A percentile compares a stretch with the other conserved stretches of the same genome.
These are phyloP conservation scores for Lasiosphaeris hirsuta DNA, from an alignment of 495 filamentous ascomycete species.

Conservation along the genomic window DNA sequence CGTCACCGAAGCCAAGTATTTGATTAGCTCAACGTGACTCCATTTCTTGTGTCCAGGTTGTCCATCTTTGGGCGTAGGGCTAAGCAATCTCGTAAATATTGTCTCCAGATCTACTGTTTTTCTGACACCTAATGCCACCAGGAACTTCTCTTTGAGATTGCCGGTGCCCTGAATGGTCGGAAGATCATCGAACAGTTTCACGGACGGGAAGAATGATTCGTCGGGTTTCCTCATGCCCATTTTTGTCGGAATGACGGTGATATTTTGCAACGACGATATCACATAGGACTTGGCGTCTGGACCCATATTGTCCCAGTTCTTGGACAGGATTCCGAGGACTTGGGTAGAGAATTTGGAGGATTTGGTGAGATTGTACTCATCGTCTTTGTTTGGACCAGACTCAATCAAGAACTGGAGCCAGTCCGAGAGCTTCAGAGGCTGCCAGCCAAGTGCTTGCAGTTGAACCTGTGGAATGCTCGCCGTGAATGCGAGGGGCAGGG, in stretches of 20 bases:
- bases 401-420: constrained; percentile 80
- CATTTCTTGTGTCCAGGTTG: constrained; percentile 58
- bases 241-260: constrained; percentile 85
- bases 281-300: constrained; percentile 62
- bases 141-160: constrained; percentile 83
- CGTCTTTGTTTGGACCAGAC: constrained; percentile 42
- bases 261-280: constrained; percentile 55
- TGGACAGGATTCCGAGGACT: constrained; percentile 78
- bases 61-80: constrained; percentile 37
- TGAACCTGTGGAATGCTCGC: constrained; percentile 51
- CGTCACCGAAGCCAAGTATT: constrained; percentile 83
- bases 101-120: constrained; percentile 89
- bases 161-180: constrained; percentile 72
- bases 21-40: constrained; percentile 92
- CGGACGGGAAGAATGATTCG: constrained; percentile 89
- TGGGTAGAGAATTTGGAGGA: constrained; percentile 72
- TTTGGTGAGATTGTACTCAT: constrained; percentile 56
- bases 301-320: constrained; percentile 77
- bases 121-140: constrained; percentile 75
- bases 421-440: constrained; percentile 71
- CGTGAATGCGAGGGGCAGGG: constrained; percentile 78
- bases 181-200: constrained; percentile 91
- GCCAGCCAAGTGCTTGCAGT: constrained; percentile 78
- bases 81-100: constrained; percentile 82
- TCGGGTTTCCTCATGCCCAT: constrained; percentile 81